Percentiles rank a stretch among this genome's conserved stretches.
These are phyloP conservation scores for Nyctanthes arbortristis DNA, from an alignment of 257 asterid species.

Conservation along the genomic window DNA sequence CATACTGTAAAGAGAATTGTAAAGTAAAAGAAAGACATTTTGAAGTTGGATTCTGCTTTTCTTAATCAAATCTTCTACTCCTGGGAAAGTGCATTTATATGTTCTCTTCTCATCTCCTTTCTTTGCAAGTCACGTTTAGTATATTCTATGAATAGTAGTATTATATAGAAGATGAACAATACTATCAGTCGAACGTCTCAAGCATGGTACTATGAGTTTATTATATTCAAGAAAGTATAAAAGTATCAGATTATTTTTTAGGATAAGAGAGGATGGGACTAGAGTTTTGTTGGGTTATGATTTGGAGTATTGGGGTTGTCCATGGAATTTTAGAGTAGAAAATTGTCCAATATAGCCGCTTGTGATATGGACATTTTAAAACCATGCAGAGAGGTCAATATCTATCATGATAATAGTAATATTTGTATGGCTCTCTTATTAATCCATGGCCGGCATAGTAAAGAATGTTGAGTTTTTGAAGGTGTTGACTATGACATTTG, in stretches of 20 bases:
- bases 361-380: neutral
- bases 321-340: slow-evolving; percentile 20
- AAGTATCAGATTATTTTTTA: neutral
- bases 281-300: slow-evolving; percentile 20
- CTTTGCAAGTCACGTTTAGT: neutral
- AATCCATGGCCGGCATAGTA: neutral
- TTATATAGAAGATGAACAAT: neutral
- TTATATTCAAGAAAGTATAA: neutral
- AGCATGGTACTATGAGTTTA: neutral
- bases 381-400: slow-evolving; percentile 15
- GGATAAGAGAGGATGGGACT: neutral
- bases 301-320: slow-evolving; percentile 31
- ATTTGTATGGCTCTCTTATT: neutral
- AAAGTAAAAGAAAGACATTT: neutral
- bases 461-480: neutral
- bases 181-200: neutral
- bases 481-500: neutral
- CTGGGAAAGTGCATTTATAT: neutral
- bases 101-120: neutral
- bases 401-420: neutral
- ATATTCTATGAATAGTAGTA: too few species aligned
- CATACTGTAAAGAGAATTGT: neutral
- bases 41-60: neutral
- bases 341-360: neutral
- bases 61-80: neutral